Evolutionary conservation across 2,329 filamentous ascomycete species (phyloP).

Genomic region (Alternaria atra): DNA sequence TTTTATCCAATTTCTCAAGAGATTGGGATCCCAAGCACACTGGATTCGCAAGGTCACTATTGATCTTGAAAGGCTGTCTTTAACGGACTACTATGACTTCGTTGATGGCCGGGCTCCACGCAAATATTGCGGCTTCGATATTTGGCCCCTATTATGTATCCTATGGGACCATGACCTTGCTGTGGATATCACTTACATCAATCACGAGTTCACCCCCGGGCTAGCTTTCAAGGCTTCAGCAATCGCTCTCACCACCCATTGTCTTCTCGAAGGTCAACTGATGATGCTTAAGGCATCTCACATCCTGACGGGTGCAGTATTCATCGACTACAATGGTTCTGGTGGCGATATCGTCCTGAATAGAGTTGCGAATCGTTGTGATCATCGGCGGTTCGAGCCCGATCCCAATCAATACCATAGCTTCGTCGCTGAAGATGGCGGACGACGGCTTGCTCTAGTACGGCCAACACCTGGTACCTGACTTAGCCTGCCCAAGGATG

Average conservation of each 20-base stretch:
- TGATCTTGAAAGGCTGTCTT: not conserved
- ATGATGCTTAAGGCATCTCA: not conserved
- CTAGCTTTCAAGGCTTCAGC: not conserved
- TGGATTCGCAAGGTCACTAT: not conserved
- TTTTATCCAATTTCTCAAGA: not conserved
- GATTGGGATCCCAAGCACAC: not conserved
- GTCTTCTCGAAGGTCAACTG: not conserved
- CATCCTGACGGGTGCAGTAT: not conserved
- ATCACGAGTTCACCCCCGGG: no score
- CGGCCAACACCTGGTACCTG: no score
- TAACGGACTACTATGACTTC: no score
- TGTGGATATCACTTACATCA: no score
- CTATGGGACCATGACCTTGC: not conserved
- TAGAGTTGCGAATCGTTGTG: not conserved
- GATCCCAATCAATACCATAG: not conserved
- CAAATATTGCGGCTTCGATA: not conserved
- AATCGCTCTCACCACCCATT: not conserved
- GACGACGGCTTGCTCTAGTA: not conserved
- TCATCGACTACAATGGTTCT: not conserved
- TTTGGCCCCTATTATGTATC: not conserved
- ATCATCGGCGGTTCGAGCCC: not conserved
- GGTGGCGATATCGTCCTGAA: not conserved
- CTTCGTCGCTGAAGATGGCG: not conserved
- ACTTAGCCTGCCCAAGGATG: no score
- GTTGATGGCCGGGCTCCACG: no score